A percentile compares a stretch with the other conserved stretches of the same genome.
Conservation (phyloP, 768 basidiomycete genomes). For the Russula emetica region DNA sequence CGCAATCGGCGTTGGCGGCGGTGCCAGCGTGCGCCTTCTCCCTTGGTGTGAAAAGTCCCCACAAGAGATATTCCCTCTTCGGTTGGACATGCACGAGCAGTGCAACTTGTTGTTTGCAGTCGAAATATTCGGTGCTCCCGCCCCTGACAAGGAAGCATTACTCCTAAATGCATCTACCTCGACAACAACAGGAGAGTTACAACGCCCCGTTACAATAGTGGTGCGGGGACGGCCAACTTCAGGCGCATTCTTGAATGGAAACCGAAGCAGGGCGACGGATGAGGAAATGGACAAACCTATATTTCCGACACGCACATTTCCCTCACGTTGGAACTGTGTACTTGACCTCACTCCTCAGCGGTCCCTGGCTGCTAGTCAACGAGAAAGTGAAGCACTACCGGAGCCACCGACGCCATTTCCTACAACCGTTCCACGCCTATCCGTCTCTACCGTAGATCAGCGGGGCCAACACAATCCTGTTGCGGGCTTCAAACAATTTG, state of each 20-base stretch:
- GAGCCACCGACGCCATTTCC: constrained; percentile 83
- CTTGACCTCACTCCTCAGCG: constrained; percentile 61
- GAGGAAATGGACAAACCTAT: constrained; percentile 18
- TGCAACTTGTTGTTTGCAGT: constrained; percentile 88
- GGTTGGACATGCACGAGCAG: constrained; percentile 69
- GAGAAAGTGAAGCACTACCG: constrained; percentile 50
- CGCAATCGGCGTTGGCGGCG: constrained; percentile 59
- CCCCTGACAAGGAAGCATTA: constrained; percentile 42
- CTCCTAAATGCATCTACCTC: constrained; percentile 31
- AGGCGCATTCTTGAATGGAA: constrained; percentile 3
- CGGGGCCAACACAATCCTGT: constrained; percentile 33
- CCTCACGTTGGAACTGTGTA: constrained; percentile 86
- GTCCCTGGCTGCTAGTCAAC: constrained; percentile 27
- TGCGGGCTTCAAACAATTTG: constrained; percentile 54
- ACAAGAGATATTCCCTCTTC: constrained; percentile 60
- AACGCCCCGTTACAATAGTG: constrained; percentile 47
- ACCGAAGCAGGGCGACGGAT: constrained; percentile 3
- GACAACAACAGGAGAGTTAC: constrained; percentile 22
- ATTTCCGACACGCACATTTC: constrained; percentile 72
- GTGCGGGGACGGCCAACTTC: constrained; percentile 69
- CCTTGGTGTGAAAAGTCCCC: constrained; percentile 45
- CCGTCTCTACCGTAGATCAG: constrained; percentile 29
- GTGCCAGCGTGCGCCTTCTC: constrained; percentile 47
- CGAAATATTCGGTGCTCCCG: constrained; percentile 66
- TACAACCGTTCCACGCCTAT: constrained; percentile 15